A percentile compares a stretch with the other conserved stretches of the same genome.
Conservation (phyloP, 2,329 filamentous ascomycete genomes). For the Calonectria leucothoes region DNA sequence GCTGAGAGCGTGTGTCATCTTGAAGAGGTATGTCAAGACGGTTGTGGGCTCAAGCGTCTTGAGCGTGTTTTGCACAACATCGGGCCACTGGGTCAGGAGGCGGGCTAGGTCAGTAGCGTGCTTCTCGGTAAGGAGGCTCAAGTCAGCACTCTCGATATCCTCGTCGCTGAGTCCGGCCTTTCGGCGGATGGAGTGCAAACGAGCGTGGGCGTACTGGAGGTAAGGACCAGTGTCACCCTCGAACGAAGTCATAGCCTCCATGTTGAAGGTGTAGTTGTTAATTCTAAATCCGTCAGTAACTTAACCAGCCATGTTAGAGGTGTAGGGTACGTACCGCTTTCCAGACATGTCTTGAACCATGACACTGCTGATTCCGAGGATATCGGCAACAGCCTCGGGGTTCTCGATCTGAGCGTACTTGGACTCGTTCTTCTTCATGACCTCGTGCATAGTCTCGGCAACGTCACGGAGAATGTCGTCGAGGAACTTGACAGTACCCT, state of each 20-base stretch:
- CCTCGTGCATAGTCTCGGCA: constrained; percentile 95
- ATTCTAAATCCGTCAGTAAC: constrained; percentile 53
- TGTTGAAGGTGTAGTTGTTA: constrained; percentile 79
- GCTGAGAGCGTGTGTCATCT: constrained; percentile 85
- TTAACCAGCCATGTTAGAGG: rapidly evolving
- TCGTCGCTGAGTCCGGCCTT: constrained; percentile 64
- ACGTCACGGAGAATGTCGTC: constrained; percentile 69
- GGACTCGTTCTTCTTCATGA: constrained; percentile 89
- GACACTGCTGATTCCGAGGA: constrained; percentile 90
- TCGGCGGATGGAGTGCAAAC: constrained; percentile 73
- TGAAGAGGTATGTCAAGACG: constrained; percentile 75
- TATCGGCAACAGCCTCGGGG: constrained; percentile 85
- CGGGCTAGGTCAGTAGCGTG: constrained; percentile 81
- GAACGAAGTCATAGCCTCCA: constrained; percentile 85
- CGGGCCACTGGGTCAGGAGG: constrained; percentile 85
- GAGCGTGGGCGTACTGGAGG: constrained; percentile 85
- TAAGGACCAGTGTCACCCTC: constrained; percentile 89
- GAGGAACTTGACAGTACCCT: constrained; percentile 80
- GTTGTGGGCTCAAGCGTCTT: constrained; percentile 82
- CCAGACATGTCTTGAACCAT: constrained; percentile 99
- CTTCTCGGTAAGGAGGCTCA: constrained; percentile 75
- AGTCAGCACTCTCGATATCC: constrained; percentile 72
- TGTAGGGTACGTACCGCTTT: constrained; percentile 73
- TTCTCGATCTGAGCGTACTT: constrained; percentile 94
- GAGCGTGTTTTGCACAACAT: constrained; percentile 84